These are phyloP conservation scores for Ustulina deusta DNA, from an alignment of 2,329 filamentous ascomycete genomes.

Conservation along the genomic window DNA sequence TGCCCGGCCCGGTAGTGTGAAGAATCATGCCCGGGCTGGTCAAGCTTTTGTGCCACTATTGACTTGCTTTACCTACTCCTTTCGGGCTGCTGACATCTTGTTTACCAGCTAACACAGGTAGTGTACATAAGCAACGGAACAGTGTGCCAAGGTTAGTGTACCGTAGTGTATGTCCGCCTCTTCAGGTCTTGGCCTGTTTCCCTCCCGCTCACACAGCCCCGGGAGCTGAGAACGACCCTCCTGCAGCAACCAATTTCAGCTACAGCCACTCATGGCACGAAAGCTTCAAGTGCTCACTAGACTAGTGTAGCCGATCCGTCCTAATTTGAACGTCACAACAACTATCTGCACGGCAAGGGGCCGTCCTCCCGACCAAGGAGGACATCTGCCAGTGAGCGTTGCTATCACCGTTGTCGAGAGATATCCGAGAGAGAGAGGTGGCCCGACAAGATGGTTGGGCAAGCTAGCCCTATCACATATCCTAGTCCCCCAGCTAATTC, in stretches of 20 bases:
- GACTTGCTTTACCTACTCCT: constrained; percentile 11
- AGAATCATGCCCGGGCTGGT: background rate
- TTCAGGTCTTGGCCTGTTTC: constrained; percentile 6
- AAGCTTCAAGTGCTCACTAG: constrained; percentile 21
- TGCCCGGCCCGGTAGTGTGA: background rate
- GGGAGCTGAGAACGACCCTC: constrained; percentile 28
- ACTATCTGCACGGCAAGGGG: background rate
- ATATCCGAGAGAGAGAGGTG: constrained; percentile 3
- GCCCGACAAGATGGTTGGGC: constrained; percentile 39
- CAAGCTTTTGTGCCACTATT: constrained; percentile 5
- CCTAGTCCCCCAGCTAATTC: constrained; percentile 10
- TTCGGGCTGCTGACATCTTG: background rate
- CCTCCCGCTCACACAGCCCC: constrained; percentile 29
- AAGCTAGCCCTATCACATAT: constrained; percentile 26
- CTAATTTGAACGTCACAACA: constrained; percentile 26
- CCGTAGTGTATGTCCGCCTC: constrained; percentile 7
- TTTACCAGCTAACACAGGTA: background rate
- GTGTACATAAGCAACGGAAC: background rate
- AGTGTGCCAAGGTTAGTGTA: background rate
- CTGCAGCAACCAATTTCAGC: constrained; percentile 35
- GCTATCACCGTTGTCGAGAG: constrained; percentile 13
- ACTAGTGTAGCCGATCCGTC: constrained; percentile 16
- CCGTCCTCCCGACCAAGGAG: background rate
- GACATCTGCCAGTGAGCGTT: constrained; percentile 23
- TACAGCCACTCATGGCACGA: constrained; percentile 29